Conservation (phyloP, 306 rosid species). For the Aeschynomene evenia region DNA sequence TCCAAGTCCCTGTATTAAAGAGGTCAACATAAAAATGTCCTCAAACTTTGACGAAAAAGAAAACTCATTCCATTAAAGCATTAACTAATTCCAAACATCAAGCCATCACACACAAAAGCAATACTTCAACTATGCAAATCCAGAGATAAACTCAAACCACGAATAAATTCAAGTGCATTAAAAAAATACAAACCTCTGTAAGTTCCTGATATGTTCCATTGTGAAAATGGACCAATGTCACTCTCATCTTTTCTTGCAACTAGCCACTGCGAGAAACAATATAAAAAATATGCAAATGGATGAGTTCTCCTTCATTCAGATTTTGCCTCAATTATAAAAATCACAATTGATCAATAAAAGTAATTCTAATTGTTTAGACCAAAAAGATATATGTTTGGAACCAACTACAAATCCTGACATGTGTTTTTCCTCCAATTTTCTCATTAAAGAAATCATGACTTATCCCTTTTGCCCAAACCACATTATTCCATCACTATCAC, state of each 20-base stretch:
- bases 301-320: constrained; percentile 28
- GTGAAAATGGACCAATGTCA: constrained; percentile 68
- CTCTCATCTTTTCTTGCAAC: constrained; percentile 66
- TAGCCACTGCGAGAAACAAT: constrained; percentile 63
- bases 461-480: constrained; percentile 16
- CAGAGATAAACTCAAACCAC: constrained; percentile 11
- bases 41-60: constrained; percentile 9
- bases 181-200: constrained; percentile 70
- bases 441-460: constrained; percentile 2
- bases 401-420: too few relatives aligned
- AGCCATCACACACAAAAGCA: neutral
- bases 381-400: neutral
- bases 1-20: constrained; percentile 78
- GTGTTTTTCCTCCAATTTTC: neutral
- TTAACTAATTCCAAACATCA: neutral
- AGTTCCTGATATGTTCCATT: constrained; percentile 96
- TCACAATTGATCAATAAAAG: neutral
- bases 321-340: constrained; percentile 22
- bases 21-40: constrained; percentile 22
- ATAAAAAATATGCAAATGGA: constrained; percentile 18
- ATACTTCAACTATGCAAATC: neutral
- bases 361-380: neutral
- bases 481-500: neutral
- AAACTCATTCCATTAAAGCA: constrained; percentile 19
- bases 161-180: neutral